Base-by-base conservation (phyloP, 768 basidiomycete species). In the Mycena rosella region DNA sequence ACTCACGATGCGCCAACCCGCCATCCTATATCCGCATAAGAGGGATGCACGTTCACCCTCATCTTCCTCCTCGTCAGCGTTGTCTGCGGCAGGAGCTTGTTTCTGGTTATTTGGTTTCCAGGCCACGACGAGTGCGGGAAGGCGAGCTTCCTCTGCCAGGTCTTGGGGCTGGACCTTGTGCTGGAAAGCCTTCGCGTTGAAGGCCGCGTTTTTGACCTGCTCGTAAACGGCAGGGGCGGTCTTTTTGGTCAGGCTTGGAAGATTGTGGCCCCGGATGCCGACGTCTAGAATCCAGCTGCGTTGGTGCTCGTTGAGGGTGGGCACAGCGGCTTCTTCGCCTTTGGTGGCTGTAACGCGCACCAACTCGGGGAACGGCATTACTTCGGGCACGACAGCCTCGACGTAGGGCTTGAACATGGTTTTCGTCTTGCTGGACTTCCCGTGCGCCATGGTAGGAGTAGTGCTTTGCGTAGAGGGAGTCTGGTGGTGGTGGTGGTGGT, bases 301-400 rank as follows among this genome's bases (percentile, higher is more conserved):
- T 24, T 67, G 60, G 47, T 56, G 34, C 7, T 57, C 17, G 45
- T 67, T 67, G 60, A 67, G 60, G 5, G 8, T 42, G 20, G 66
- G 66, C 4, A 67, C 59, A 6, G 45, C 44, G 24, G 18, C 48
- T 8, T 56, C 54, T 6, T n/a, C 32, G 45, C 26, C 38, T 34
- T 49, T 61, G 24, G 34, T 47, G 27, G 20, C 18, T 2, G 8
- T 22, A 17, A 67, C 54, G 11, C 11, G 14, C 3, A 36, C 15
- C 15, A 67, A 4, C 1, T 36, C 45, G 24, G 66, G 66, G 29
- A 67, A 62, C 6, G 66, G 66, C 66, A 67, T 67, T 24, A 20
- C 20, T 10, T 27, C 60, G 36, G 66, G 66, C 15, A 67, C 60
- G 14, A 22, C 29, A 11, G 32, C 32, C 4, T 14, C 20, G 45